Conservation (phyloP, 2,329 filamentous ascomycete species). For the Fusarium vanettenii region DNA sequence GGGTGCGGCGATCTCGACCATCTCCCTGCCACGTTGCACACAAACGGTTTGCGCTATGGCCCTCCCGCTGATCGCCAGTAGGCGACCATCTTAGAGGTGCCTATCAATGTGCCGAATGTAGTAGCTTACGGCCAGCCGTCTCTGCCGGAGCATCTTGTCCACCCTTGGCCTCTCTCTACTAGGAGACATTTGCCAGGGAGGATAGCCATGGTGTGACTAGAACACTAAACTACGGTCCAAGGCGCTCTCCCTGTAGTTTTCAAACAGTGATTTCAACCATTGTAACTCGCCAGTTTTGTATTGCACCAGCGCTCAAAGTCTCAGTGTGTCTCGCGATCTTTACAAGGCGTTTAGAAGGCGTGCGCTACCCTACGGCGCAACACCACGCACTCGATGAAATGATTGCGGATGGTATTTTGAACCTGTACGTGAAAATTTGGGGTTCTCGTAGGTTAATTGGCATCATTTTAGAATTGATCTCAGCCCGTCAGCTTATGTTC, state of each 20-base stretch:
- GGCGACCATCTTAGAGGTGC: background rate
- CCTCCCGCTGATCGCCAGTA: background rate
- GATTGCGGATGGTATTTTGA: background rate
- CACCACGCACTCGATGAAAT: background rate
- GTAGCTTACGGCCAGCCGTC: background rate
- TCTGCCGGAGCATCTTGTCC: background rate
- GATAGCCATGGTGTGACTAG: background rate
- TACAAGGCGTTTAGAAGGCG: background rate
- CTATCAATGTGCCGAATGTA: background rate
- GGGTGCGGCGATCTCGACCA: background rate
- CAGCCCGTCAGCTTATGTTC: background rate
- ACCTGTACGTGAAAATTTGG: background rate
- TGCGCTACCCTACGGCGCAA: background rate
- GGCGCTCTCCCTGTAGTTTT: background rate
- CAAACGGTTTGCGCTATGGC: background rate
- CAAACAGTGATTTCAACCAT: background rate
- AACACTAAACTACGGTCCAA: background rate
- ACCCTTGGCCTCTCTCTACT: background rate
- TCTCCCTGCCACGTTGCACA: background rate
- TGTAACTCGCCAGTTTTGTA: background rate
- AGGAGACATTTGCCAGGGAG: background rate
- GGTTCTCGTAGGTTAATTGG: background rate
- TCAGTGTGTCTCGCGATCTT: background rate
- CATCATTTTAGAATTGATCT: background rate
- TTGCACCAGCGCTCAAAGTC: background rate